A percentile compares a stretch with the other conserved stretches of the same genome.
Evolutionary conservation across 345 rosid species (phyloP).

Genomic region (Sisymbrium altissimum): DNA sequence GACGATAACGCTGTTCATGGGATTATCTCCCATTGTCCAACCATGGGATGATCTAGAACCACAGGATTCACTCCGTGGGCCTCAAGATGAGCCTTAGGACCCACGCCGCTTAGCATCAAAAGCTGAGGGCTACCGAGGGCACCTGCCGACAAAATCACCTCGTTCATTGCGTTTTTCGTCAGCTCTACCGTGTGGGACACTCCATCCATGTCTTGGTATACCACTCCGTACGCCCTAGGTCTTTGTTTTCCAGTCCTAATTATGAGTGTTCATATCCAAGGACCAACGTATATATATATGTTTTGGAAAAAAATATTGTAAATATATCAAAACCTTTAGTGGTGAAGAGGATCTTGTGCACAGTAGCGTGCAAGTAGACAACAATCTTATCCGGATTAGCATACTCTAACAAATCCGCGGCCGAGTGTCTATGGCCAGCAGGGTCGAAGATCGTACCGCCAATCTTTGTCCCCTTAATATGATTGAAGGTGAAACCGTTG

Average conservation of each 20-base stretch:
- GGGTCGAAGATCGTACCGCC: constrained; percentile 69
- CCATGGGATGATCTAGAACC: constrained; percentile 49
- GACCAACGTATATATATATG: not conserved
- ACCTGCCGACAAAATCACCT: constrained; percentile 65
- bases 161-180: constrained; percentile 30
- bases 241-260: constrained; percentile 8
- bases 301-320: not conserved
- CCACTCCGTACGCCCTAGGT: constrained; percentile 55
- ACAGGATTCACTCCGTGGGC: constrained; percentile 38
- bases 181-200: constrained; percentile 41
- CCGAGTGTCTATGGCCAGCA: constrained; percentile 63
- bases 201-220: constrained; percentile 47
- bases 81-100: constrained; percentile 49
- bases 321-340: constrained; percentile 27
- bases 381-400: constrained; percentile 41
- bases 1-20: constrained; percentile 45
- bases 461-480: constrained; percentile 58
- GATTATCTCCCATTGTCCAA: constrained; percentile 82
- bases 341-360: constrained; percentile 48
- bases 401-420: constrained; percentile 65
- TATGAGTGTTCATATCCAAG: not conserved
- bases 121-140: constrained; percentile 82
- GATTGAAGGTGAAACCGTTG: constrained; percentile 60
- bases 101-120: constrained; percentile 71
- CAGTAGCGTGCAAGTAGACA: constrained; percentile 63